These are phyloP conservation scores for Penicillium frequentans DNA, from an alignment of 2,329 filamentous ascomycete species.

Conservation along the genomic window DNA sequence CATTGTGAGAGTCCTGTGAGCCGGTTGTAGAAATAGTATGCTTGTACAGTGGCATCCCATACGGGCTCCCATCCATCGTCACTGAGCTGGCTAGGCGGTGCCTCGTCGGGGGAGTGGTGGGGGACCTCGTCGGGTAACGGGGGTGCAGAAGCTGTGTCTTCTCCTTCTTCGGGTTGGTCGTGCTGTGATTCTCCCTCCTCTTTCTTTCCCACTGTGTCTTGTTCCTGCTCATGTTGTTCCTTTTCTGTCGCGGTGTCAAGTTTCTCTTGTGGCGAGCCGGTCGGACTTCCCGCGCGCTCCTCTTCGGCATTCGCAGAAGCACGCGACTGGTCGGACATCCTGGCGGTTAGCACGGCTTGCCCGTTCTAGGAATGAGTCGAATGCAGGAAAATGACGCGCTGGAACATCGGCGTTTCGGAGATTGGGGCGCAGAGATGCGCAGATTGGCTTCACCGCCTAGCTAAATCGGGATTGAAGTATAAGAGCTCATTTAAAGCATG, in stretches of 20 bases:
- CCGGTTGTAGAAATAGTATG: constrained; percentile 84
- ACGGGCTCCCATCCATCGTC: constrained; percentile 77
- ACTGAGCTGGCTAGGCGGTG: constrained; percentile 44
- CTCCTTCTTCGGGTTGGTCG: constrained; percentile 20
- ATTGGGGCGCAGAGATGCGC: neutral
- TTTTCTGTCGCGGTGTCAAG: constrained; percentile 12
- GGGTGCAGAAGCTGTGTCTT: constrained; percentile 32
- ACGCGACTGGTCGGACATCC: constrained; percentile 13
- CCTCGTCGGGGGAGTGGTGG: constrained; percentile 57
- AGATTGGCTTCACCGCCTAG: constrained; percentile 1
- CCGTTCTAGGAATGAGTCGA: neutral
- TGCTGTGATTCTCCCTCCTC: constrained; percentile 6
- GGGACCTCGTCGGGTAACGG: constrained; percentile 44
- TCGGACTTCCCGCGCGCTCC: constrained; percentile 84
- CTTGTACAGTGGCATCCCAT: constrained; percentile 68
- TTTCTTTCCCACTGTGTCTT: constrained; percentile 49
- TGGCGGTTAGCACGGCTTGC: constrained; percentile 4
- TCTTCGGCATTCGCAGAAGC: constrained; percentile 45
- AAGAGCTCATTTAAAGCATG: neutral
- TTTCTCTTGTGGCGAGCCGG: constrained; percentile 72
- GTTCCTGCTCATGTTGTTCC: constrained; percentile 15
- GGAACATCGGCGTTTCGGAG: constrained; percentile 3
- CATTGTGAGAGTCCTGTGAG: constrained; percentile 75
- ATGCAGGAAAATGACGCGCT: neutral
- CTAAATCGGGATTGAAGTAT: constrained; percentile 1